Percentiles rank a stretch among this genome's conserved stretches.
Evolutionary conservation across 768 basidiomycete genomes (phyloP).

Genomic region (Omphalotus guepiniiformis): DNA sequence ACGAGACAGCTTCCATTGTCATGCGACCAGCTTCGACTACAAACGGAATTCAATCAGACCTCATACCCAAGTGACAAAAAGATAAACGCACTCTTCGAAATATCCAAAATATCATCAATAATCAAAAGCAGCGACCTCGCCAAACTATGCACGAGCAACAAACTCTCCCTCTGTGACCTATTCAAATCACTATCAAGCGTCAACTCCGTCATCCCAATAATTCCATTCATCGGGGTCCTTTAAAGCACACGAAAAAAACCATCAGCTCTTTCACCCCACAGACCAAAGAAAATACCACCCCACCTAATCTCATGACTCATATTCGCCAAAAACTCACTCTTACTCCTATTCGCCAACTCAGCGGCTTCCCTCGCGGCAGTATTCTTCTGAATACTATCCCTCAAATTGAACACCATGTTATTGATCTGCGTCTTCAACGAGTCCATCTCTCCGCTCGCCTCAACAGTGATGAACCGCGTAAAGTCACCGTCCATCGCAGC

Average conservation of each 20-base stretch:
- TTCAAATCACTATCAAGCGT: conserved; percentile 96
- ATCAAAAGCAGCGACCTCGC: conserved; percentile 91
- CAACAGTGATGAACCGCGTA: conserved; percentile 98
- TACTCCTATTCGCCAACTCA: conserved; percentile 94
- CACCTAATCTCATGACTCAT: conserved; percentile 97
- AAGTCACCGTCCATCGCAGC: conserved; percentile 99
- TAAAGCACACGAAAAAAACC: too few species aligned
- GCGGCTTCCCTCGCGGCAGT: conserved; percentile 96
- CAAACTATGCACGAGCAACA: conserved; percentile 92
- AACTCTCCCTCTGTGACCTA: conserved; percentile 89
- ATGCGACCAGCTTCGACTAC: conserved; percentile 97
- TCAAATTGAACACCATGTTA: conserved; percentile 97
- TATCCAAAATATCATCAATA: conserved; percentile 99
- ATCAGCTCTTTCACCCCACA: conserved; percentile 5
- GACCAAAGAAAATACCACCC: conserved; percentile 23
- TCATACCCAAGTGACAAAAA: neutral
- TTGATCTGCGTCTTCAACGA: conserved; percentile 98
- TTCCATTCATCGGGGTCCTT: conserved; percentile 99
- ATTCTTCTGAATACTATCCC: conserved; percentile 98
- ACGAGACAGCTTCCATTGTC: conserved; percentile 99
- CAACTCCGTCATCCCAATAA: conserved; percentile 99
- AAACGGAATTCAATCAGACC: conserved; percentile 13
- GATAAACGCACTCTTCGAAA: conserved; percentile 85
- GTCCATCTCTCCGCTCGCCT: conserved; percentile 98
- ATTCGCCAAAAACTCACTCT: conserved; percentile 98